A percentile compares a stretch with the other conserved stretches of the same genome.
phyloP scores from a whole-genome alignment of 805 yeast species.

The Kodamaea fukazawae region DNA sequence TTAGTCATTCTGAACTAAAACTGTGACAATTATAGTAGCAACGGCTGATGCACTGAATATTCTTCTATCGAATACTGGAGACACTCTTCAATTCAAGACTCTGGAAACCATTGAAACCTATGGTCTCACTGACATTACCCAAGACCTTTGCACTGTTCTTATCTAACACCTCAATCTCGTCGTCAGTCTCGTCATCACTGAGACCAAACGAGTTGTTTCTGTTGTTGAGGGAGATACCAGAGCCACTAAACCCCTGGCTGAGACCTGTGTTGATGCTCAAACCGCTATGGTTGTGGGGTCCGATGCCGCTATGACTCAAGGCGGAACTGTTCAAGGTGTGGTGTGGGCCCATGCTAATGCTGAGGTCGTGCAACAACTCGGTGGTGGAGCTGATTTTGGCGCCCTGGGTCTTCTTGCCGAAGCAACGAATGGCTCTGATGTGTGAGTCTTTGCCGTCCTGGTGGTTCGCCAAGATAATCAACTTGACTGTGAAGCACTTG shows the following conservation, averaged over 20 bases:
- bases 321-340: slow-evolving; percentile 7
- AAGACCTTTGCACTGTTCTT: slow-evolving; percentile 25
- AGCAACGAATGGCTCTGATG: slow-evolving; percentile 67
- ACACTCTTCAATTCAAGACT: slow-evolving; percentile 35
- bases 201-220: slow-evolving; percentile 3
- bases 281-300: slow-evolving; percentile 8
- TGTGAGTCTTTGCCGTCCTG: slow-evolving; percentile 97
- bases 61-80: slow-evolving; percentile 34
- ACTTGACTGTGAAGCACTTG: slow-evolving; percentile 62
- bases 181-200: slow-evolving; percentile 14
- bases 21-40: no score
- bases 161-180: slow-evolving; percentile 14
- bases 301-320: slow-evolving; percentile 8
- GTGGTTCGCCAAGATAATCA: slow-evolving; percentile 71
- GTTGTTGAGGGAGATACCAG: slow-evolving; percentile 5
- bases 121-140: slow-evolving; percentile 34
- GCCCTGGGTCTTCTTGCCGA: slow-evolving; percentile 32
- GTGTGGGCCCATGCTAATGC: slow-evolving; percentile 18
- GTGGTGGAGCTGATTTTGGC: not conserved
- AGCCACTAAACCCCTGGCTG: slow-evolving; percentile 4
- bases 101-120: slow-evolving; percentile 45
- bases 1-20: no score
- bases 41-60: no score
- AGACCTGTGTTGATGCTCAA: slow-evolving; percentile 4
- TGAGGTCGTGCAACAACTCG: slow-evolving; percentile 13